phyloP scores from a whole-genome alignment of 2,329 filamentous ascomycete genomes.

The Cercospora sp. region DNA sequence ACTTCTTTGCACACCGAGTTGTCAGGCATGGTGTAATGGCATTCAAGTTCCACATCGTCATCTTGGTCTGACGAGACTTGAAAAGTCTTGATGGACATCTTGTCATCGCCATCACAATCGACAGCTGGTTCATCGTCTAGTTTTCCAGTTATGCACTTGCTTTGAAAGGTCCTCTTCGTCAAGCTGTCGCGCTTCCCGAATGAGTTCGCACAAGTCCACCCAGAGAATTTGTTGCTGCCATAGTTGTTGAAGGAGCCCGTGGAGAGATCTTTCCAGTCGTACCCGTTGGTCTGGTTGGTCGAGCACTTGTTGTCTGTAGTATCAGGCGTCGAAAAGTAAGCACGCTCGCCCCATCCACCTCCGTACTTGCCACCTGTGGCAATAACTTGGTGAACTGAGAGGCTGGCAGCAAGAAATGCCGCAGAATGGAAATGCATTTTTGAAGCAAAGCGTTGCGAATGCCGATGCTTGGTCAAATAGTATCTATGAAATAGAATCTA shows the following conservation, averaged over 20 bases:
- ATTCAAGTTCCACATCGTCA: constrained; percentile 66
- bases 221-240: constrained; percentile 70
- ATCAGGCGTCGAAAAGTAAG: constrained; percentile 64
- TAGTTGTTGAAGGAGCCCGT: constrained; percentile 65
- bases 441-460: constrained; percentile 12
- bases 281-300: constrained; percentile 67
- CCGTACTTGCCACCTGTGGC: constrained; percentile 38
- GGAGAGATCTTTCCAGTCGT: constrained; percentile 67
- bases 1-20: constrained; percentile 79
- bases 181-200: constrained; percentile 60
- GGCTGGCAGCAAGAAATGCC: constrained; percentile 19
- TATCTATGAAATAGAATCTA: constrained; percentile 15
- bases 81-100: constrained; percentile 74
- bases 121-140: constrained; percentile 47
- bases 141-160: constrained; percentile 46
- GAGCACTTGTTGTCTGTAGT: constrained; percentile 79
- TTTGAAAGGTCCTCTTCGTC: constrained; percentile 47
- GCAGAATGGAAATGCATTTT: constrained; percentile 25
- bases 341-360: constrained; percentile 52
- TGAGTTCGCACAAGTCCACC: constrained; percentile 67
- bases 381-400: constrained; percentile 50
- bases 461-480: constrained; percentile 4
- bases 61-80: constrained; percentile 73
- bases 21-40: constrained; percentile 84
- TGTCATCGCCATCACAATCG: constrained; percentile 51